Percentiles rank a stretch among this genome's conserved stretches.
These are phyloP conservation scores for Xenosphaeropsis pyriputrescens DNA, from an alignment of 2,329 filamentous ascomycete genomes.

Conservation along the genomic window DNA sequence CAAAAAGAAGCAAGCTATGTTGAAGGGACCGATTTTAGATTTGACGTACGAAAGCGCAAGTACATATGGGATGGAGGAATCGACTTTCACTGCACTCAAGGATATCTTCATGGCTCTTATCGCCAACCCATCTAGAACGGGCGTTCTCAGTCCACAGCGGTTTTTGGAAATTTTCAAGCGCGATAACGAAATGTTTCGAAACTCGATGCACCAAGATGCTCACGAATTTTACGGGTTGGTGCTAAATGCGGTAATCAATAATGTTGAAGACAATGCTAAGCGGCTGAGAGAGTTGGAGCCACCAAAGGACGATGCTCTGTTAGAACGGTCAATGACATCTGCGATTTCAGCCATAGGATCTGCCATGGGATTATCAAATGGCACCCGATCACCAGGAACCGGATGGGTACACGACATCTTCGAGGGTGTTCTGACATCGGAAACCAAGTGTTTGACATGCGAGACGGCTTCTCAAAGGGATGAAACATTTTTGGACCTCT, in stretches of 20 bases:
- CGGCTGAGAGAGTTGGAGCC: constrained; percentile 37
- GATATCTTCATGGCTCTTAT: constrained; percentile 92
- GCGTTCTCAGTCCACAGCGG: constrained; percentile 80
- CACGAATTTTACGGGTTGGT: constrained; percentile 93
- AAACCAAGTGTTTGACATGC: constrained; percentile 92
- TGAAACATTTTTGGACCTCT: constrained; percentile 89
- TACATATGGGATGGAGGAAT: constrained; percentile 86
- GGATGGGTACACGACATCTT: constrained; percentile 97
- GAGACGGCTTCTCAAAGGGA: constrained; percentile 91
- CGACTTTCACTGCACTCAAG: constrained; percentile 85
- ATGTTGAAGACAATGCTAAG: constrained; percentile 77
- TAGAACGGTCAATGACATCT: constrained; percentile 35
- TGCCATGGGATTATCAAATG: constrained; percentile 20
- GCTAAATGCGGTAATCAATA: constrained; percentile 90
- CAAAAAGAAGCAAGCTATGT: constrained; percentile 91
- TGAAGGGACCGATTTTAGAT: constrained; percentile 75
- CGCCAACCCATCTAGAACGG: constrained; percentile 65
- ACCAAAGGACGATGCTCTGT: constrained; percentile 23
- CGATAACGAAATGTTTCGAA: constrained; percentile 95
- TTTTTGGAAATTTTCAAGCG: constrained; percentile 88
- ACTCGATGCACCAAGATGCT: constrained; percentile 95
- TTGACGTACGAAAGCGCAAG: constrained; percentile 67
- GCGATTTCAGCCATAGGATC: constrained; percentile 24
- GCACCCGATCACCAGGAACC: constrained; percentile 43
- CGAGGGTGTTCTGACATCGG: constrained; percentile 84